Base-by-base conservation (phyloP, 78 protist species). In the Dictyostelium purpureum region DNA sequence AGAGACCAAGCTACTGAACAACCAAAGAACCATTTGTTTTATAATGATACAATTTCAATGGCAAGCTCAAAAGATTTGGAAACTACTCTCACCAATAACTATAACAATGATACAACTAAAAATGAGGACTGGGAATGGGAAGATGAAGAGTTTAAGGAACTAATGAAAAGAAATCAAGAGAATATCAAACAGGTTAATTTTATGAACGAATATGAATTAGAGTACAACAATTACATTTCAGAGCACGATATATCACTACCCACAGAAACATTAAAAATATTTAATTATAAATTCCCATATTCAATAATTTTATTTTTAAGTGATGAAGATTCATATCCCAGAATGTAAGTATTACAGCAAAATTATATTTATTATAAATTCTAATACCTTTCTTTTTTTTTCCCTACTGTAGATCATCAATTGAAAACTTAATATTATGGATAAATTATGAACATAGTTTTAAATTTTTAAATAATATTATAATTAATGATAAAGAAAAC, bases 321-420 rank as follows among this genome's bases (percentile, higher is more conserved):
- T 59, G 91, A 85, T 59, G 77, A 85, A 61, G 91, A 85, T 33
- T 73, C 76, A 26, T 85, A 73, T 59, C 91, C 91, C 33, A 85
- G 81, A 85, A 73, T 85, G 82, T 82, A 82, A 21, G 38, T 80
- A 79, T 7, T 26, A 70, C 24, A 24, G 24, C 7, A 56, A 26
- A 56, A 24, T 43, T 35, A 37, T 37, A 51, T 6, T 37, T 6
- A 12, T 24, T 56, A 9, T 26, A n/a, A 42, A 42, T 42, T 7
- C 49, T 42, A n/a, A 66, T 54, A 28, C 28, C 45, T 26, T 18
- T 26, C 11, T 31, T 43, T 26, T 49, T 26, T 31, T 31, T 26
- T 18, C 28, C 10, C 28, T n/a, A n/a, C 24, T 21, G 38, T 54
- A 82, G 90, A 70, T 85, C 91, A 61, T 51, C 91, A 42, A 59